Base-by-base conservation (phyloP, 768 basidiomycete genomes). In the Mrakia blollopis region DNA sequence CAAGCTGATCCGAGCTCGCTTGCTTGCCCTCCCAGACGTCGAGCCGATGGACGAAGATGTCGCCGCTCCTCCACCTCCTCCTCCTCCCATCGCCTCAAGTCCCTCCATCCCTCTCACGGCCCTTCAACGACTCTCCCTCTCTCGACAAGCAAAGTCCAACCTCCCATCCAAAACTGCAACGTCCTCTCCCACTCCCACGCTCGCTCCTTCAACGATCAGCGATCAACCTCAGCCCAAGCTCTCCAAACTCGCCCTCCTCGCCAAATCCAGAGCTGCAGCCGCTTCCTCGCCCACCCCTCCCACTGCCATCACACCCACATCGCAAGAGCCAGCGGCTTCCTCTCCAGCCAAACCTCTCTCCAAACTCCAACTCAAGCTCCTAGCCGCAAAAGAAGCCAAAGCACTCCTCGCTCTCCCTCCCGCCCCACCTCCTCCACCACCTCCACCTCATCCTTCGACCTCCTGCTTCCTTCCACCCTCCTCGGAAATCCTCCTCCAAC, bases 81-180 rank as follows among this genome's bases (percentile, higher is more conserved):
- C 75, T 30, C 10, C 68, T 6, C 11, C 39, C 28, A 52, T 41
- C 16, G 25, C 70, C 14, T 37, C 70, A 2, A 30, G 61, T n/a
- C 70, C 76, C 13, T 39, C 76, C 30, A 6, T 72, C 10, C 72
- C 81, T 0, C 68, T 83, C 32, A 82, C 82, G 14, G 83, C 82
- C 32, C 81, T 84, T 21, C 85, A 89, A 85, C 76, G 86, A 84
- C 65, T 85, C 82, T 78, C 83, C 85, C 77, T 88, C 85, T 72
- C 85, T 84, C 52, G 83, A 85, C 30, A 88, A 60, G 85, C 83
- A 68, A 85, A 89, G 35, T 88, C 87, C 39, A 68, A 35, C 37
- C 65, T 68, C 28, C 88, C 32, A 86, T 88, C 32, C 28, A 32
- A 30, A 16, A 73, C 18, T 41, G 67, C 79, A 39, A 61, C 52